These are phyloP conservation scores for Chaetomium tenue DNA, from an alignment of 495 filamentous ascomycete genomes.

Conservation along the genomic window DNA sequence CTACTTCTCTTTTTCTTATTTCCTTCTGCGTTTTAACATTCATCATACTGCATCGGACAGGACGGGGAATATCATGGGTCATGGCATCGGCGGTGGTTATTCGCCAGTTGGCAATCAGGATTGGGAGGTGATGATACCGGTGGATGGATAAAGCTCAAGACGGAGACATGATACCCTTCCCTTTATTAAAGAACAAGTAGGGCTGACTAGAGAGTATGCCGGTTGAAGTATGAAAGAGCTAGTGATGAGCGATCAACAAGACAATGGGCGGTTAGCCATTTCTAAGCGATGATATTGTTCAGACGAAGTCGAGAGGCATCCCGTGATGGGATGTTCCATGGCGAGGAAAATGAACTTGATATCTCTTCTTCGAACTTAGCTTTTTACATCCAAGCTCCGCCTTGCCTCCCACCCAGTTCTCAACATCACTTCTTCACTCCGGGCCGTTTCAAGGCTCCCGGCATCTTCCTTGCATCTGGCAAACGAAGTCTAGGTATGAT, in stretches of 20 bases:
- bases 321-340: neutral
- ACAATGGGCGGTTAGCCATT: too few species aligned
- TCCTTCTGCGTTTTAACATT: neutral
- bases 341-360: neutral
- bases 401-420: neutral
- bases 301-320: neutral
- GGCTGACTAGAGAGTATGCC: too few species aligned
- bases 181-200: too few species aligned
- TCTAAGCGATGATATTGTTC: too few species aligned
- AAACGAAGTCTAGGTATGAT: slow-evolving; percentile 12
- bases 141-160: too few species aligned
- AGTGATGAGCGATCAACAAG: too few species aligned
- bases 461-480: neutral
- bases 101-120: neutral
- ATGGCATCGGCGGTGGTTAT: neutral
- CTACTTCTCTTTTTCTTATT: neutral
- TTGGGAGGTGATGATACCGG: too few species aligned
- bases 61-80: neutral
- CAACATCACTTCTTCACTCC: neutral
- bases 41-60: neutral
- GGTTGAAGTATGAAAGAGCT: too few species aligned
- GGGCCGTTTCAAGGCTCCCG: neutral
- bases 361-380: neutral
- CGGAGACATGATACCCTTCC: too few species aligned
- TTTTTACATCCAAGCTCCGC: slow-evolving; percentile 12